These are phyloP conservation scores for Byssoonygena ceratinophila DNA, from an alignment of 2,329 filamentous ascomycete species.

Conservation along the genomic window DNA sequence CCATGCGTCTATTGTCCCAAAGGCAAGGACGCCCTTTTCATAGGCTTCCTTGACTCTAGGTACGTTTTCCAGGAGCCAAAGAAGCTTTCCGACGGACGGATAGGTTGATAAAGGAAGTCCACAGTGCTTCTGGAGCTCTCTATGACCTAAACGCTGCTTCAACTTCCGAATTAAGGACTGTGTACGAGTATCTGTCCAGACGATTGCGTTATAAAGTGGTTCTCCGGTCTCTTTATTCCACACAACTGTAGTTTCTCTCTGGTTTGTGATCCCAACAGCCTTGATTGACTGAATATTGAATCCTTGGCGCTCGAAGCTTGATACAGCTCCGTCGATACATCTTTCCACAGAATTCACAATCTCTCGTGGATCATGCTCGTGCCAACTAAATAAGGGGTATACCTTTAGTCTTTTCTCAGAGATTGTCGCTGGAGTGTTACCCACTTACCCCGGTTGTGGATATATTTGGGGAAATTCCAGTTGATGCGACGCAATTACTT, in stretches of 20 bases:
- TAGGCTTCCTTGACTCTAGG: slow-evolving; percentile 62
- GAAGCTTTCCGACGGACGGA: slow-evolving; percentile 71
- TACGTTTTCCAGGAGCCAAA: slow-evolving; percentile 69
- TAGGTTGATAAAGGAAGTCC: slow-evolving; percentile 82
- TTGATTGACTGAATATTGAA: slow-evolving; percentile 58
- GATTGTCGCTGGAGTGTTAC: not conserved
- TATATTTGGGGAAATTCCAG: slow-evolving; percentile 80
- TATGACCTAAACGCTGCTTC: slow-evolving; percentile 56
- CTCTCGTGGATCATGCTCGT: slow-evolving; percentile 76
- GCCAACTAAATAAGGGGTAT: slow-evolving; percentile 55
- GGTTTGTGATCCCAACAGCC: slow-evolving; percentile 77
- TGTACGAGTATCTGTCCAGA: slow-evolving; percentile 82
- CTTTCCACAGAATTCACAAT: slow-evolving; percentile 63
- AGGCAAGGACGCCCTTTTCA: slow-evolving; percentile 64
- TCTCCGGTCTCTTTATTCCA: slow-evolving; percentile 76
- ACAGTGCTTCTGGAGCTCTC: slow-evolving; percentile 58
- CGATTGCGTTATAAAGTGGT: slow-evolving; percentile 76
- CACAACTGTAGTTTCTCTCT: slow-evolving; percentile 76
- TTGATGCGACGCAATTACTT: slow-evolving; percentile 72
- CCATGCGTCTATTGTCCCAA: slow-evolving; percentile 85
- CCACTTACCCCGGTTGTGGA: slow-evolving; percentile 69
- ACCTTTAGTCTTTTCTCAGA: not conserved
- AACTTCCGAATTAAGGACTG: slow-evolving; percentile 65
- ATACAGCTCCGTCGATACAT: slow-evolving; percentile 68
- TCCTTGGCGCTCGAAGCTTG: slow-evolving; percentile 60